phyloP scores from a whole-genome alignment of 2,329 filamentous ascomycete genomes.

The Lasiodiplodia gonubiensis region DNA sequence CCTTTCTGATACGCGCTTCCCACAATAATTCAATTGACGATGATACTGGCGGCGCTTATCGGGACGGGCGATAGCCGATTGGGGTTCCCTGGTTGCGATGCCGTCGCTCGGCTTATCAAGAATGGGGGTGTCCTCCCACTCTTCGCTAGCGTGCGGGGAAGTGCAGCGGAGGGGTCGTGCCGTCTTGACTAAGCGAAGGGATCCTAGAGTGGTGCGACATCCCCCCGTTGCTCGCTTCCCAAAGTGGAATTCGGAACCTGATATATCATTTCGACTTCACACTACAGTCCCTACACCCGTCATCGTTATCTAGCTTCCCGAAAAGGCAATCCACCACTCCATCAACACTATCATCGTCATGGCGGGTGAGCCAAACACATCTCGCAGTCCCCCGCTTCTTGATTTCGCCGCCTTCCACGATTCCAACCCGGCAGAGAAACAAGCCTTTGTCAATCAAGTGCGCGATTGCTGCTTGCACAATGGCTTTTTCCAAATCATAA shows the following conservation, averaged over 20 bases:
- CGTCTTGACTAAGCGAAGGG: background rate
- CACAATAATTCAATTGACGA: background rate
- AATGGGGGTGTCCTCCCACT: slow-evolving; percentile 20
- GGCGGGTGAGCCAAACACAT: slow-evolving; percentile 13
- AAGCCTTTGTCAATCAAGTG: slow-evolving; percentile 39
- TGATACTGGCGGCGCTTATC: slow-evolving; percentile 9
- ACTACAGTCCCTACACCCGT: background rate
- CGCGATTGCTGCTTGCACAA: slow-evolving; percentile 42
- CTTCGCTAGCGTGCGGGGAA: slow-evolving; percentile 19
- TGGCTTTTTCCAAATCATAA: slow-evolving; percentile 56
- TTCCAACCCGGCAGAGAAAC: slow-evolving; percentile 34
- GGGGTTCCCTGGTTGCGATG: background rate
- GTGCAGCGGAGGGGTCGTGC: background rate
- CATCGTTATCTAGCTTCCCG: background rate
- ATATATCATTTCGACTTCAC: slow-evolving; percentile 6
- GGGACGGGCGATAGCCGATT: background rate
- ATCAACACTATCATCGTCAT: background rate
- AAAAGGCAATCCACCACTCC: background rate
- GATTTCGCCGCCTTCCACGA: slow-evolving; percentile 36
- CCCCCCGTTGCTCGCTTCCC: background rate
- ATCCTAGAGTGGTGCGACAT: background rate
- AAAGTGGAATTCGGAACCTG: slow-evolving; percentile 6
- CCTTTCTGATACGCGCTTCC: slow-evolving; percentile 3
- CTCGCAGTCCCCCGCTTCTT: slow-evolving; percentile 27
- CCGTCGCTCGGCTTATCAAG: slow-evolving; percentile 6